Base-by-base conservation (phyloP, 768 basidiomycete genomes). In the Agaricus subrufescens region DNA sequence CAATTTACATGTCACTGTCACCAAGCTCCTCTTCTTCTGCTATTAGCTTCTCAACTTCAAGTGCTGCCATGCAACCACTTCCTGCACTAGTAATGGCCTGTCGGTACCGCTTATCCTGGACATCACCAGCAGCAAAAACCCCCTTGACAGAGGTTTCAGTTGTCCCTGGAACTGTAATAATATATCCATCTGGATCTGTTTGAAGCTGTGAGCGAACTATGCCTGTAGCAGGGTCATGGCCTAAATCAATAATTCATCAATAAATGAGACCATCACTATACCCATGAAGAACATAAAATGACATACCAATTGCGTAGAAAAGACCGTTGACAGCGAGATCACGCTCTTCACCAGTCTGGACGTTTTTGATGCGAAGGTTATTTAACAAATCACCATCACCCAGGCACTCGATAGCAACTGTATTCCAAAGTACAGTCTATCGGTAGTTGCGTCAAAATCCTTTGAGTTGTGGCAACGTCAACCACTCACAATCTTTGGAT, bases 121-220 rank as follows among this genome's bases (percentile, higher is more conserved):
- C 97, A 64, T 98, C 97, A 56, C 97, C 97, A 11, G 97, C 97
- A 0, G 97, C 97, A 69, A 94, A 99, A n/a, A 99, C 93, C 58
- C 95, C 97, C 70, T 85, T 90, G 58, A 98, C 85, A 49, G 85
- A 91, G 0, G 97, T 99, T 72, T 94, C 88, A 7, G 96, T 89
- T 9, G 95, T 98, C 7, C 97, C 97, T 1, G 97, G 96, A 2
- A 94, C 85, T 14, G 95, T 98, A 65, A 93, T 82, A 69, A 99
- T 94, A 72, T 99, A 99, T 4, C 97, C 97, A 55, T 98, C 96
- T 2, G 83, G 75, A 68, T 98, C 97, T 2, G 88, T 91, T 62
- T 94, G 84, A 46, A 99, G 67, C 70, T 98, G 97, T 23, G 79
- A 79, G 47, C 91, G 87, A 58, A 99, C 88, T 57, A 99, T 84